Evolutionary conservation across 106 monocot genomes (phyloP), one percentile per base, ranked within the genome.

Genomic region (Iris macrosiphon): DNA sequence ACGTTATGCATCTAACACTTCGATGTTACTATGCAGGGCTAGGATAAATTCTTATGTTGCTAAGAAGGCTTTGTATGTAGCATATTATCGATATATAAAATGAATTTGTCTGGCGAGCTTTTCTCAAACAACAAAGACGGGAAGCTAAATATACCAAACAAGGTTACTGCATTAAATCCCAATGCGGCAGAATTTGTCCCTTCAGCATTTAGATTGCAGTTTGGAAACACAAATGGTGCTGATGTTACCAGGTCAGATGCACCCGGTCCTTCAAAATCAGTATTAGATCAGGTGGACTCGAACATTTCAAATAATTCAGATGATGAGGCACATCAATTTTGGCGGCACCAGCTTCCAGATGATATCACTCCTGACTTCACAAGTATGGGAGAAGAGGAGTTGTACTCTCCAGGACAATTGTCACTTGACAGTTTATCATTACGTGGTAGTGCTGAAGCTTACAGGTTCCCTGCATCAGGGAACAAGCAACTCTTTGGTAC

Each of bases 121-220:
- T 46, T 66, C 30, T 28, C 35, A n/a, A 39, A 62, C 33, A 57
- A 45, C 17, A 49, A 67, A 37, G 72, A 78, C 58, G 25, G 43
- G 25, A 67, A 61, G 28, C 43, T 52, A 31, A 62, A 22, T 30
- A 58, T 56, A 31, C 33, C 57, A 27, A 81, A 69, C 45, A 81
- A 76, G 49, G 38, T 30, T 23, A 82, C 69, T n/a, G 25, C 69
- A 18, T 59, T 92, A 30, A 92, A 92, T 69, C 91, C 91, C 41
- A 92, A 92, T 68, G 91, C 91, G 37, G 81, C 82, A 70, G 91
- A 85, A 63, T 86, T 92, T 67, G 69, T 92, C 41, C 91, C 91
- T 42, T 92, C 82, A 46, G 59, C 68, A 38, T 31, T 71, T 71
- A 61, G 64, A 61, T 64, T 67, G 16, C 11, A 52, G 15, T 27